Evolutionary conservation across 192 early-diverging fungal genomes (phyloP), one percentile per base, ranked within the genome.

Genomic region (Entomortierella lignicola): DNA sequence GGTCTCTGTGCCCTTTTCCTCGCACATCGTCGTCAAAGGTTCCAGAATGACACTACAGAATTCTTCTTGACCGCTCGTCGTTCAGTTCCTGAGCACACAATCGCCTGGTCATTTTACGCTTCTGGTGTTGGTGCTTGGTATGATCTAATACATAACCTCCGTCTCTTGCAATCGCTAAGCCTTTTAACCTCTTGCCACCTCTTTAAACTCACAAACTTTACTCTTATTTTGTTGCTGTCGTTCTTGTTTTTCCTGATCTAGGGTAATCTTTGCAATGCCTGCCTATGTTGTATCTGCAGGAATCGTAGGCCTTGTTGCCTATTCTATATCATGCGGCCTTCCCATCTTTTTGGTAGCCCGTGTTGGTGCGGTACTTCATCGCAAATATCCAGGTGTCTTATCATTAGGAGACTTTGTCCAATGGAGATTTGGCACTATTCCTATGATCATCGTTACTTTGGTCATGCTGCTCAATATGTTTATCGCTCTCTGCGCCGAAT

Each of bases 371-470:
- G 65, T 88, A 21, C 82, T 92, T 48, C 74, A 64, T 10, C 64
- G 66, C 47, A 81, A 86, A 53, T 86, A 86, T 67, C 85, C 90
- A 15, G 71, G 68, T 41, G 87, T 87, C 34, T 85, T 90, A 66
- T 90, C 90, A 6, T 81, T 92, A 66, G 89, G 88, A 0, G 83
- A 88, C 34, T 90, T 90, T 77, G 72, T 91, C 21, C 80, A 84
- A 64, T 81, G 82, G 68, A 84, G 91, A 26, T 92, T 83, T 51
- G 90, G 90, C 32, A 83, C 84, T 42, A 80, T 85, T 10, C 74
- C 84, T 43, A 84, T 89, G 66, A 61, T 87, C 60, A 84, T 85
- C 48, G 79, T 85, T 44, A 51, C 90, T 1, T 71, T 87, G 34
- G 82, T 83, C 71, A 85, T 89, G 25, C 55, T 91, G 37, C 84